phyloP scores from a whole-genome alignment of 2,329 filamentous ascomycete species.

The Knoxdaviesia capensis region DNA sequence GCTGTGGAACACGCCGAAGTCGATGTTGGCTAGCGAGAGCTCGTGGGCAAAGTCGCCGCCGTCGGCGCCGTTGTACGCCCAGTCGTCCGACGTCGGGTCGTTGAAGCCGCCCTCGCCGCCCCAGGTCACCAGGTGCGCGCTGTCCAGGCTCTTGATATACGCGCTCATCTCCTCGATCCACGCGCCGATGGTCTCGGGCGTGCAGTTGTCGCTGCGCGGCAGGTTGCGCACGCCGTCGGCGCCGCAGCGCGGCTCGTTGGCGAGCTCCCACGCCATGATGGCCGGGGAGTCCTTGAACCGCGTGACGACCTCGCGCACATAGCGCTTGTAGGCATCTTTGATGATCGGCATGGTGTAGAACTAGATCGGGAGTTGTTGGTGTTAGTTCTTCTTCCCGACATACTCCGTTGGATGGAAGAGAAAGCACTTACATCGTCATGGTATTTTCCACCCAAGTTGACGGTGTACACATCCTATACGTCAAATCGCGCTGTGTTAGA shows the following conservation, averaged over 20 bases:
- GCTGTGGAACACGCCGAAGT: constrained; percentile 33
- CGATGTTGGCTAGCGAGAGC: constrained; percentile 23
- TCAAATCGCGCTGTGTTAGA: no score
- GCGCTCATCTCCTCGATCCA: constrained; percentile 34
- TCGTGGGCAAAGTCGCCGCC: constrained; percentile 33
- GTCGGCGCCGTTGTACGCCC: constrained; percentile 24
- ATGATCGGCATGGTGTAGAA: constrained; percentile 29
- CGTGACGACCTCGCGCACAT: constrained; percentile 36
- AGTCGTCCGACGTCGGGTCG: constrained; percentile 16
- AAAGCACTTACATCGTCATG: constrained; percentile 22
- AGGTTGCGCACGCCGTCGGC: constrained; percentile 24
- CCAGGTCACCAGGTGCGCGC: constrained; percentile 30
- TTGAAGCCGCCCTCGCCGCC: constrained; percentile 40
- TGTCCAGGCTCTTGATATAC: constrained; percentile 30
- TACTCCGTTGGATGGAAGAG: neutral
- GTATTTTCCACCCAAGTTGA: constrained; percentile 29
- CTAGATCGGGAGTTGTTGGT: constrained; percentile 7
- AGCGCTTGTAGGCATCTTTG: constrained; percentile 32
- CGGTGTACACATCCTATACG: constrained; percentile 27
- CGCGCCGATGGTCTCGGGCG: constrained; percentile 18
- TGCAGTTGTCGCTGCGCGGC: constrained; percentile 18
- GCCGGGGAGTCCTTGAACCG: constrained; percentile 37
- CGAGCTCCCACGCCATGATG: constrained; percentile 48
- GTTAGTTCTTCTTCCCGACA: neutral
- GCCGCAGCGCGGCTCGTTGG: constrained; percentile 37